Conservation (phyloP, 495 filamentous ascomycete genomes). For the Platismatia glauca region DNA sequence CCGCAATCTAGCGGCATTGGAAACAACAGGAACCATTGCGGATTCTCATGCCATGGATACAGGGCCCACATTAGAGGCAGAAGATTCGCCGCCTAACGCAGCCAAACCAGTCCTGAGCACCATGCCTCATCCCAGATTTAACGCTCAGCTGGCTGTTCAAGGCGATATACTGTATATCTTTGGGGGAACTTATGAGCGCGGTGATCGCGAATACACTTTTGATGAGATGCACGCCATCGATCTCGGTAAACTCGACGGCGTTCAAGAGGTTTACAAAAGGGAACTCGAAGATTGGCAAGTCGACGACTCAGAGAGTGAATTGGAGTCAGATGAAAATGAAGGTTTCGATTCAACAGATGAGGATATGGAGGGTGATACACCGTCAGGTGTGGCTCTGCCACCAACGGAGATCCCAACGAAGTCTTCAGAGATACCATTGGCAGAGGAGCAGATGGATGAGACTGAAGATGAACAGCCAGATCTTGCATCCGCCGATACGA, state of each 20-base stretch:
- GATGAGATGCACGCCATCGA: conserved; percentile 91
- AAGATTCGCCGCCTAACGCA: conserved; percentile 47
- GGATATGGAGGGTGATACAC: conserved; percentile 37
- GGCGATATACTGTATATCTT: conserved; percentile 88
- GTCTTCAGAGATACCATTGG: conserved; percentile 24
- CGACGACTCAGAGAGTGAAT: conserved; percentile 59
- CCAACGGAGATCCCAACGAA: conserved; percentile 27
- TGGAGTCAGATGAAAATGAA: conserved; percentile 52
- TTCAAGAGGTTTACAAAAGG: conserved; percentile 75
- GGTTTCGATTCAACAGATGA: conserved; percentile 60
- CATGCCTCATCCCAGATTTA: conserved; percentile 81
- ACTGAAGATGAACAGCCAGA: conserved; percentile 50
- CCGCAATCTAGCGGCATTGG: conserved; percentile 69
- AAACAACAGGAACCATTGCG: conserved; percentile 54
- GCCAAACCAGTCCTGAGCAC: conserved; percentile 53
- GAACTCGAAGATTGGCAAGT: conserved; percentile 83
- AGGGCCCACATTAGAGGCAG: conserved; percentile 30
- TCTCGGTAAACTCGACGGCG: conserved; percentile 82
- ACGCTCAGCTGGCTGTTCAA: conserved; percentile 80
- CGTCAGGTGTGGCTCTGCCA: conserved; percentile 13
- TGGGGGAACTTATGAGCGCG: conserved; percentile 90
- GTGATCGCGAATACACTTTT: conserved; percentile 86
- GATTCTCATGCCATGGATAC: conserved; percentile 50
- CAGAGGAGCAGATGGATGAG: conserved; percentile 53
- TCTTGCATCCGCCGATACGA: conserved; percentile 38